Conservation (phyloP, 331 rosid genomes). For the Phaseolus coccineus region DNA sequence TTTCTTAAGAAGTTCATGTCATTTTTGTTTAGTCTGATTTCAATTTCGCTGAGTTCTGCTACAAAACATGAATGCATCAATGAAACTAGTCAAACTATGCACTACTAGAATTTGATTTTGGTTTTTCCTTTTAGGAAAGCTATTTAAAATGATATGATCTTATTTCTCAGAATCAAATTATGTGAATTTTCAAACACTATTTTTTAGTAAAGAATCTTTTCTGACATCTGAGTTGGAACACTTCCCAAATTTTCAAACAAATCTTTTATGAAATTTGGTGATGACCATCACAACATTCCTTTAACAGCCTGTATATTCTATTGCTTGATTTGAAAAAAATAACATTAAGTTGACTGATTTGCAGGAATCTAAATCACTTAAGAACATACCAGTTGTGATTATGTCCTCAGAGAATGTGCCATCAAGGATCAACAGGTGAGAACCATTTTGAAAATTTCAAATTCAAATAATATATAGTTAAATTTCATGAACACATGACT, state of each 20-base stretch:
- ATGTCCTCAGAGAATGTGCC: constrained; percentile 95
- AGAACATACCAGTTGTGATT: constrained; percentile 92
- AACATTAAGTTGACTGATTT: constrained; percentile 42
- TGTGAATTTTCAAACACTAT: constrained; percentile 26
- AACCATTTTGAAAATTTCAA: constrained; percentile 15
- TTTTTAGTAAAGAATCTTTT: neutral
- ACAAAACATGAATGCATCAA: neutral
- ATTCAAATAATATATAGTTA: neutral
- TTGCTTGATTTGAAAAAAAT: constrained; percentile 3
- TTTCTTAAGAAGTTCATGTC: neutral
- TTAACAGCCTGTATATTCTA: neutral
- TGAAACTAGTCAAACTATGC: constrained; percentile 24
- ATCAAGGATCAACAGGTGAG: constrained; percentile 84
- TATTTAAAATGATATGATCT: constrained; percentile 35
- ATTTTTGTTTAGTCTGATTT: constrained; percentile 8
- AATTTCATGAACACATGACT: neutral
- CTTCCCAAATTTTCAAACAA: constrained; percentile 15
- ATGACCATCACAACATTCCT: neutral
- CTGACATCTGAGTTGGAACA: neutral
- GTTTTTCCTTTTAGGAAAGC: constrained; percentile 12
- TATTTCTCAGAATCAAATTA: neutral
- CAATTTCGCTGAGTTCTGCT: neutral
- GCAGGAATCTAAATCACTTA: constrained; percentile 87
- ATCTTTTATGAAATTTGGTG: constrained; percentile 10
- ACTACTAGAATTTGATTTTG: neutral